Evolutionary conservation across 371 early-diverging fungal species (phyloP).

Genomic region (Rhizopus delemar): DNA sequence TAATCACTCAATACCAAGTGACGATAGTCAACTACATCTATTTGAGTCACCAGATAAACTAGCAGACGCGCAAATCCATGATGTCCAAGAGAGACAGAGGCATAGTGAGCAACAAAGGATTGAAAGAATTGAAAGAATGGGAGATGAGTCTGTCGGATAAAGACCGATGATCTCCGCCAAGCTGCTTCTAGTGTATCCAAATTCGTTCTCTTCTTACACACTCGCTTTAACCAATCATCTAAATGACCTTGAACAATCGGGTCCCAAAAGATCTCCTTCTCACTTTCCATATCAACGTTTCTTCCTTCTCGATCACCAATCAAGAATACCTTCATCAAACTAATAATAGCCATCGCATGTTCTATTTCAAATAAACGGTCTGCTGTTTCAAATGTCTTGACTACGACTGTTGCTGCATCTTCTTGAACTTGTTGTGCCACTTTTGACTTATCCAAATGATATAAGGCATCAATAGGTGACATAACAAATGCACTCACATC

Average conservation of each 20-base stretch:
- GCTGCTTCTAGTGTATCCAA: constrained; percentile 37
- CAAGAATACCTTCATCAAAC: constrained; percentile 57
- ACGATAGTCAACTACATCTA: constrained; percentile 51
- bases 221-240: constrained; percentile 39
- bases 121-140: constrained; percentile 64
- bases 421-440: constrained; percentile 27
- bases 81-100: constrained; percentile 48
- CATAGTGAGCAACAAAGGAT: constrained; percentile 60
- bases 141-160: constrained; percentile 41
- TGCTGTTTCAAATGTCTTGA: constrained; percentile 42
- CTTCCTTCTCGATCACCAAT: constrained; percentile 46
- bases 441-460: constrained; percentile 44
- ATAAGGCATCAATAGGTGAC: constrained; percentile 58
- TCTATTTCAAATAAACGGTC: constrained; percentile 27
- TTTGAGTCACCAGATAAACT: constrained; percentile 48
- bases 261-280: constrained; percentile 56
- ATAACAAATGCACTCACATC: constrained; percentile 45
- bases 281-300: constrained; percentile 32
- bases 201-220: constrained; percentile 27
- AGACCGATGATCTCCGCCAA: constrained; percentile 46
- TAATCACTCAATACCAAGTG: constrained; percentile 46
- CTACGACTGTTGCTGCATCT: constrained; percentile 36
- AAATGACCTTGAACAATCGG: constrained; percentile 39
- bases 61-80: constrained; percentile 45
- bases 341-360: constrained; percentile 45